Evolutionary conservation across 176 grass and related monocot genomes (phyloP).

Genomic region (Paspalum vaginatum): DNA sequence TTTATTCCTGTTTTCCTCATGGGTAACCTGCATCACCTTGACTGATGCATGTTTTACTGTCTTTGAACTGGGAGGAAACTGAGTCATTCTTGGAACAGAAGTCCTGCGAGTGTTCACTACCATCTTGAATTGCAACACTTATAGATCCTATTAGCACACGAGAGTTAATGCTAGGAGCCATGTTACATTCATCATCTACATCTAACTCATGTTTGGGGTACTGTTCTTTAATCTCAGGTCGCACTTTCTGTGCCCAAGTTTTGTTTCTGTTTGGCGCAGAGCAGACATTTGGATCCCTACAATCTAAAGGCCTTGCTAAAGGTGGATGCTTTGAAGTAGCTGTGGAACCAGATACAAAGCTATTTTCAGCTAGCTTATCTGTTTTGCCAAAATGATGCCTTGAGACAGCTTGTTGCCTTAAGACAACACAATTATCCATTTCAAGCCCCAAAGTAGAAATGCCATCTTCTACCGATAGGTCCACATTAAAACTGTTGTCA

Average conservation of each 20-base stretch:
- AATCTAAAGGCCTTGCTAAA: conserved; percentile 31
- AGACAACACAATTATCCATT: conserved; percentile 20
- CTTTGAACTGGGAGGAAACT: conserved; percentile 20
- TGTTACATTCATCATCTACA: conserved; percentile 33
- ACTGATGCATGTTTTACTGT: not conserved
- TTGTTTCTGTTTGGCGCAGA: conserved; percentile 35
- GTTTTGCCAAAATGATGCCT: conserved; percentile 6
- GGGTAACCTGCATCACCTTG: conserved; percentile 20
- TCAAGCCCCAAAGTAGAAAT: conserved; percentile 29
- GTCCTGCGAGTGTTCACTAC: conserved; percentile 1
- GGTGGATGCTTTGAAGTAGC: conserved; percentile 34
- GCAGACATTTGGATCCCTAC: conserved; percentile 49
- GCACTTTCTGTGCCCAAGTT: conserved; percentile 55
- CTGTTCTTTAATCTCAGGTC: conserved; percentile 47
- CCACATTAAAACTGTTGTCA: conserved; percentile 22
- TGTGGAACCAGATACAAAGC: not conserved
- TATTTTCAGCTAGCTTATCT: conserved; percentile 37
- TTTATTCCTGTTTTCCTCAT: conserved; percentile 27
- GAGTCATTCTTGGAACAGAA: conserved; percentile 8
- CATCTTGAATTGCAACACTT: conserved; percentile 61
- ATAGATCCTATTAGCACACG: conserved; percentile 88
- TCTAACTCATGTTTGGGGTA: conserved; percentile 33
- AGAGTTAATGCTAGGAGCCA: conserved; percentile 38
- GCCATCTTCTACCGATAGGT: conserved; percentile 15
- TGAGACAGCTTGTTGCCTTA: conserved; percentile 14